Conservation (phyloP, 2,329 filamentous ascomycete genomes). For the Pezizomycotina sp. region DNA sequence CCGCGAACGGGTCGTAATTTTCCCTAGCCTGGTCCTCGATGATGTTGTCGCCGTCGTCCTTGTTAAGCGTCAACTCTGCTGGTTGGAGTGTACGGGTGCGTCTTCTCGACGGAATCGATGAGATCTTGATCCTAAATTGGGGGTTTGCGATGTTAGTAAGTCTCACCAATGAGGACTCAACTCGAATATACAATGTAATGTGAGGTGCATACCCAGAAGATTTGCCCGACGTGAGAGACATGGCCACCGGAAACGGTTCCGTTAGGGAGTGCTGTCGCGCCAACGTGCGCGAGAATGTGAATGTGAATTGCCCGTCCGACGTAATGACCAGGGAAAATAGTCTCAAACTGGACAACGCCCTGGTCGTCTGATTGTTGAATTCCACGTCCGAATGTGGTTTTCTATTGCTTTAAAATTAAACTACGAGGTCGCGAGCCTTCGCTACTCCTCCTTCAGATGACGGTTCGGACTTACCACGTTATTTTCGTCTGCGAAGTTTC, state of each 20-base stretch:
- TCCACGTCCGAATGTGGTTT: conserved; percentile 32
- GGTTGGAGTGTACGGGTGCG: conserved; percentile 35
- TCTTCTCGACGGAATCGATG: conserved; percentile 36
- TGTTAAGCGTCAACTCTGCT: conserved; percentile 34
- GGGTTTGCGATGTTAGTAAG: too few species aligned
- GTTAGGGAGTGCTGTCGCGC: conserved; percentile 29
- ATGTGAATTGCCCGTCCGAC: conserved; percentile 35
- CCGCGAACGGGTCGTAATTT: conserved; percentile 41
- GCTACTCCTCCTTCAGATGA: too few species aligned
- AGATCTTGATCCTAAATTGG: conserved; percentile 45
- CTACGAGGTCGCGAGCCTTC: conserved; percentile 24
- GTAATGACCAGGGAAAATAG: conserved; percentile 35
- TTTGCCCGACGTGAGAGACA: conserved; percentile 45
- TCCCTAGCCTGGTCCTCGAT: conserved; percentile 35
- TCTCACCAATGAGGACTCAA: too few species aligned
- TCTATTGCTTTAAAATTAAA: too few species aligned
- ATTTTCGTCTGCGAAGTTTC: conserved; percentile 28
- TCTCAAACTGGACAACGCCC: conserved; percentile 32
- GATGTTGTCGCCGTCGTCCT: conserved; percentile 37
- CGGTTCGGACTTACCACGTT: too few species aligned
- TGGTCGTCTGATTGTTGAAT: conserved; percentile 31
- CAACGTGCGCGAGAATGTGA: conserved; percentile 35
- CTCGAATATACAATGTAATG: too few species aligned
- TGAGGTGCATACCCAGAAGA: too few species aligned
- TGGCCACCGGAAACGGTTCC: conserved; percentile 36